Base-by-base conservation (phyloP, 164 flowering plant genomes). In the Magnolia changhungtana region DNA sequence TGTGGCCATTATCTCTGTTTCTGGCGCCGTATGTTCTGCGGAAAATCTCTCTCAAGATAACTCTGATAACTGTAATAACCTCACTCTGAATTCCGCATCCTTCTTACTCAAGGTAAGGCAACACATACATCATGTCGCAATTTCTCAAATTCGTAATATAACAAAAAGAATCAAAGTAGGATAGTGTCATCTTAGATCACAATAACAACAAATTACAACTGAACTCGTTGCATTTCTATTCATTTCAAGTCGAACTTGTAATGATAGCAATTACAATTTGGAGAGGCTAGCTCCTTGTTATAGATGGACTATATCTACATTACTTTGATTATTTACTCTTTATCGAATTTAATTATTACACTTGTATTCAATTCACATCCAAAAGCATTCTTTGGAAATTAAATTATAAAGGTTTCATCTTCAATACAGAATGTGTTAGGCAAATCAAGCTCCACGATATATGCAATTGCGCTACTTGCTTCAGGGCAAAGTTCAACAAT, bases 21-120 rank as follows among this genome's bases (percentile, higher is more conserved):
- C 94, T 4, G 97, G 91, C 7, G 83, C 94, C 7, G 85, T 91
- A 68, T 95, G 98, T 76, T 72, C 78, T 0, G 87, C 83, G 23
- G n/a, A 67, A 0, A 79, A 85, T 67, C 74, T 92, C 31, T 77
- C 92, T 0, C 0, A 23, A 0, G 85, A 81, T 0, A 72, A 76
- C 2, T 8, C 72, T 0, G 74, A 87, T 2, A 71, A 67, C 4
- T 95, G 98, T 81, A 77, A 71, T 14, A 85, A 92, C 78, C 80
- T 95, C 21, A 88, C 86, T 1, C 96, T 95, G 45, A 82, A 88
- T 72, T 85, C 90, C 2, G 98, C 98, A 31, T 87, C 97, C 23
- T 91, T 93, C 80, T 91, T 95, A 27, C 92, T 94, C 61, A 69
- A 91, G 95, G 98, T 93, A 50, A 50, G 50, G 14, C 71, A 27